These are phyloP conservation scores for Podospora sp. DNA, from an alignment of 495 filamentous ascomycete genomes.

Conservation along the genomic window DNA sequence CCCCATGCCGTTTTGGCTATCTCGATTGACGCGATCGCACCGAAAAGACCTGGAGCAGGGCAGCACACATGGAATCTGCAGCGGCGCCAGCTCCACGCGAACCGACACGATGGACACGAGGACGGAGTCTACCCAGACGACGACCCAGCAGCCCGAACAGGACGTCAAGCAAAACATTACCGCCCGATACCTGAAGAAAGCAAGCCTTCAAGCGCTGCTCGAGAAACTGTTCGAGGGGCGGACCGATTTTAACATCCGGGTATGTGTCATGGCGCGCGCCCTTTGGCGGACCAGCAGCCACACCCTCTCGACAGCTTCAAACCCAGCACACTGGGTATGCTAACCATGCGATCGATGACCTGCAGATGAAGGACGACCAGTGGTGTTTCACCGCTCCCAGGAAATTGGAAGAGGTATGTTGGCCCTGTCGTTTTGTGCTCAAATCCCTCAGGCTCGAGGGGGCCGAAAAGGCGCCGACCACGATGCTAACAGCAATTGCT, in stretches of 20 bases:
- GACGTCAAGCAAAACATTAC: slow-evolving; percentile 27
- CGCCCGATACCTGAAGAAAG: slow-evolving; percentile 38
- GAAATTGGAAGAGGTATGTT: slow-evolving; percentile 36
- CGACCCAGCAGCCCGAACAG: not conserved
- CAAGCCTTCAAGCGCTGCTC: slow-evolving; percentile 37
- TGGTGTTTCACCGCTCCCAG: slow-evolving; percentile 42
- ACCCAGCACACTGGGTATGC: not conserved
- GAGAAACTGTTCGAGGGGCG: slow-evolving; percentile 39
- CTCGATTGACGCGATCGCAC: not conserved
- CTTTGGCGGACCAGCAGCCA: not conserved
- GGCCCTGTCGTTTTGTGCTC: not conserved
- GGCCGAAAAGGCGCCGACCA: not conserved
- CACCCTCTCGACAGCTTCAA: too few species aligned
- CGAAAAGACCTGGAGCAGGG: not conserved
- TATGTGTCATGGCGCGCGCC: slow-evolving; percentile 15
- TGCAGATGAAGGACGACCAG: slow-evolving; percentile 40
- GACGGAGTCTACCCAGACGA: not conserved
- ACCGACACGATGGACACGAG: slow-evolving; percentile 7
- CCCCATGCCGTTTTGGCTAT: too few species aligned
- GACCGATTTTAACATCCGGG: slow-evolving; percentile 38
- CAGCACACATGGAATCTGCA: not conserved
- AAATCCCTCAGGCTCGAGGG: not conserved
- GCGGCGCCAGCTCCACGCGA: not conserved
- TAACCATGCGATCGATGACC: slow-evolving; percentile 4
- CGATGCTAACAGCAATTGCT: not conserved